A percentile compares a stretch with the other conserved stretches of the same genome.
Conservation (phyloP, 257 asterid species). For the Nyctanthes arbortristis region DNA sequence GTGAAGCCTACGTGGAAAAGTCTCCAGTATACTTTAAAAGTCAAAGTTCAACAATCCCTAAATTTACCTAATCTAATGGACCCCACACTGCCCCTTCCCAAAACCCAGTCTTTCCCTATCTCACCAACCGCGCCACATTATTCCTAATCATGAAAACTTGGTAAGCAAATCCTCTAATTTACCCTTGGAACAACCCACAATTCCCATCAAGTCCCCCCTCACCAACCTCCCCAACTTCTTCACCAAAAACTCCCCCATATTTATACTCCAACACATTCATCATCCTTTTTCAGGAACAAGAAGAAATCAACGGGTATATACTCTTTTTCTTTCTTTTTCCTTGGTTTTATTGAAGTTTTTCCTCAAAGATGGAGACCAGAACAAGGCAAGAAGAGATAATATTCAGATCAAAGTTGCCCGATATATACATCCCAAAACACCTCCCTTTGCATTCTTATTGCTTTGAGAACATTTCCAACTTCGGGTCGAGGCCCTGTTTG, state of each 20-base stretch:
- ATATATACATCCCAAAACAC: slow-evolving; percentile 49
- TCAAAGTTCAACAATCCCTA: slow-evolving; percentile 30
- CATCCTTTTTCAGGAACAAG: slow-evolving; percentile 31
- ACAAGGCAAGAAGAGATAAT: slow-evolving; percentile 30
- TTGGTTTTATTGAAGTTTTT: background rate
- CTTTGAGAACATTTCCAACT: slow-evolving; percentile 44
- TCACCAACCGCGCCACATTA: slow-evolving; percentile 59
- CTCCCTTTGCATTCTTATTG: slow-evolving; percentile 49
- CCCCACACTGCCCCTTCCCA: slow-evolving; percentile 30
- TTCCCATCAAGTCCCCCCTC: slow-evolving; percentile 37
- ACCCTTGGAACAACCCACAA: slow-evolving; percentile 48
- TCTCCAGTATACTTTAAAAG: background rate
- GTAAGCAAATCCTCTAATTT: slow-evolving; percentile 6
- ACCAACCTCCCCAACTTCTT: slow-evolving; percentile 39
- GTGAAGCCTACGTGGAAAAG: slow-evolving; percentile 34
- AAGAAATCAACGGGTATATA: background rate
- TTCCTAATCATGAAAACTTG: background rate
- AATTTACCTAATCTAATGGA: slow-evolving; percentile 38
- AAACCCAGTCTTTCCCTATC: slow-evolving; percentile 24
- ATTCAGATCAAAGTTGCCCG: slow-evolving; percentile 54
- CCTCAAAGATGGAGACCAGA: slow-evolving; percentile 38
- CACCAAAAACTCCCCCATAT: slow-evolving; percentile 46
- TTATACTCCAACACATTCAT: slow-evolving; percentile 31
- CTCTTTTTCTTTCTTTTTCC: background rate
- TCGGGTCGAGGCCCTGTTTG: slow-evolving; percentile 41